phyloP scores from a whole-genome alignment of 768 basidiomycete genomes.

The Russula sp. region DNA sequence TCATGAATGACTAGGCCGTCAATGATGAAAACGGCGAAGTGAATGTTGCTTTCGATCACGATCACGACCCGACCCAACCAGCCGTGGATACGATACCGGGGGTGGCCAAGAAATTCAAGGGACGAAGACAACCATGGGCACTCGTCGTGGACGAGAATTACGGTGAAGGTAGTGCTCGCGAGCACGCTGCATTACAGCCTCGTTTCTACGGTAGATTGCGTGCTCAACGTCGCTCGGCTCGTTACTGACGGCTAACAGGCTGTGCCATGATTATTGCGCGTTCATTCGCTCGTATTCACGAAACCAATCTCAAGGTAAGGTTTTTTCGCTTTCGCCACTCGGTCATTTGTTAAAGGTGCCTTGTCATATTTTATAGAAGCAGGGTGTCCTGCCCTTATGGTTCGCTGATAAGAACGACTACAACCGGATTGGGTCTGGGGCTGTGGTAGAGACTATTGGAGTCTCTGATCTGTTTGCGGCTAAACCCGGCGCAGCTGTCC shows the following conservation, averaged over 20 bases:
- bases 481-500: slow-evolving; percentile 38
- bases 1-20: slow-evolving; percentile 50
- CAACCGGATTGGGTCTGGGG: slow-evolving; percentile 72
- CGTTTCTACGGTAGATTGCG: slow-evolving; percentile 70
- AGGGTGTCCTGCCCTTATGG: slow-evolving; percentile 96
- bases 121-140: slow-evolving; percentile 83
- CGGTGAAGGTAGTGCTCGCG: slow-evolving; percentile 95
- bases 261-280: slow-evolving; percentile 84
- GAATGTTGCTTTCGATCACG: slow-evolving; percentile 84
- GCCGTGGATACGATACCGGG: slow-evolving; percentile 79
- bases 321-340: not conserved
- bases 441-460: slow-evolving; percentile 79
- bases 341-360: not conserved
- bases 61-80: slow-evolving; percentile 39
- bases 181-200: slow-evolving; percentile 96
- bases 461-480: slow-evolving; percentile 56
- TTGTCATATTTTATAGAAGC: slow-evolving; percentile 57
- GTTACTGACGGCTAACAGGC: slow-evolving; percentile 39
- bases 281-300: slow-evolving; percentile 97
- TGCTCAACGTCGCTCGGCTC: not conserved
- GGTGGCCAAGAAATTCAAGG: slow-evolving; percentile 85
- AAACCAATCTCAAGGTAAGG: slow-evolving; percentile 88
- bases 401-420: slow-evolving; percentile 86
- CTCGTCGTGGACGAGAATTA: slow-evolving; percentile 95
- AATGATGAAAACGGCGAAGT: slow-evolving; percentile 95